Evolutionary conservation across 1,139 yeast species (phyloP).

Genomic region (Hansenula lynferdii): DNA sequence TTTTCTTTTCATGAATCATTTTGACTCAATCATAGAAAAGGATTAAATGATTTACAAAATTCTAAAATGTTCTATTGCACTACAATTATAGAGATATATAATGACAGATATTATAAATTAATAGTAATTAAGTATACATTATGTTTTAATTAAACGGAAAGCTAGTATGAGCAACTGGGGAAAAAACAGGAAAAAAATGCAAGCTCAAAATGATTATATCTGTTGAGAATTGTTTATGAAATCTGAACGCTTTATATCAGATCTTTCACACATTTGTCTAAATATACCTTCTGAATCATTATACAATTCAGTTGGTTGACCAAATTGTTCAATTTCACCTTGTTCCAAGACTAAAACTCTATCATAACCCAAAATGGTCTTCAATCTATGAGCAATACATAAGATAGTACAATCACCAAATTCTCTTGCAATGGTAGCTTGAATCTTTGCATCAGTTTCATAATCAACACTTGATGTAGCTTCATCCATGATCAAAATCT

Average conservation of each 20-base stretch:
- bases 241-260: constrained; percentile 41
- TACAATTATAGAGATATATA: too few relatives aligned
- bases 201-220: too few relatives aligned
- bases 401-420: constrained; percentile 64
- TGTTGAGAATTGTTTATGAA: constrained; percentile 19
- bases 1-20: too few relatives aligned
- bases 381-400: constrained; percentile 76
- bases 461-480: constrained; percentile 83
- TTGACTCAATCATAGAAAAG: too few relatives aligned
- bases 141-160: too few relatives aligned
- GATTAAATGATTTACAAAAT: too few relatives aligned
- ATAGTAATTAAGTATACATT: too few relatives aligned
- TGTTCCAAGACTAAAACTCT: constrained; percentile 59
- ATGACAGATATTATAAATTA: too few relatives aligned
- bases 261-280: constrained; percentile 56
- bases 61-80: too few relatives aligned
- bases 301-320: constrained; percentile 45
- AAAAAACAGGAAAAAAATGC: too few relatives aligned
- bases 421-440: constrained; percentile 55
- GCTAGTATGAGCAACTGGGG: too few relatives aligned
- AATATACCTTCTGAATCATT: constrained; percentile 38
- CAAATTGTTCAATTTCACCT: constrained; percentile 59
- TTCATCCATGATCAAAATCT: constrained; percentile 69
- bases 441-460: constrained; percentile 70
- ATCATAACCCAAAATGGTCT: constrained; percentile 64